Conservation (phyloP, 208 protist species). For the Leishmania lainsoni region DNA sequence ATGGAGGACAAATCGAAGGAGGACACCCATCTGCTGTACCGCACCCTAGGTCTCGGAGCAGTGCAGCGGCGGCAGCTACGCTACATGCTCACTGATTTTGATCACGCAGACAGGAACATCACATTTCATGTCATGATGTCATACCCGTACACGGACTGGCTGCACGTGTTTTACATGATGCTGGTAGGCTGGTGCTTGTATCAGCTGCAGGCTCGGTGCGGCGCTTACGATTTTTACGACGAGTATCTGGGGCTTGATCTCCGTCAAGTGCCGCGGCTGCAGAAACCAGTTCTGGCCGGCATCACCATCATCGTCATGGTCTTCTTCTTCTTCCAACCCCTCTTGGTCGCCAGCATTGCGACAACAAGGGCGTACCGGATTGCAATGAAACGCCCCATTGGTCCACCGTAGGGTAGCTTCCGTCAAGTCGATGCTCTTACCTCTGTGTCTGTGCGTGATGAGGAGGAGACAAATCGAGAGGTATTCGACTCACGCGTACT, state of each 20-base stretch:
- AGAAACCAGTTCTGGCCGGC: conserved; percentile 69
- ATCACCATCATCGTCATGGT: conserved; percentile 80
- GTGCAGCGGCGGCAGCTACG: conserved; percentile 85
- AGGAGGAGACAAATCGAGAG: not conserved
- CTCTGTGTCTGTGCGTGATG: not conserved
- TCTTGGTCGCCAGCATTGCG: conserved; percentile 82
- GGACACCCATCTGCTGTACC: conserved; percentile 74
- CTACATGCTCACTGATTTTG: conserved; percentile 88
- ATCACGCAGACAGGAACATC: conserved; percentile 75
- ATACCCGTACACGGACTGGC: conserved; percentile 90
- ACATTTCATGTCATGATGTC: conserved; percentile 91
- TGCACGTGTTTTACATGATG: conserved; percentile 85
- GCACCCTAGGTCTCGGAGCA: conserved; percentile 67
- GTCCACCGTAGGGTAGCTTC: conserved; percentile 57
- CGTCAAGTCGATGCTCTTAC: not conserved
- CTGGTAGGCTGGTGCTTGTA: conserved; percentile 72
- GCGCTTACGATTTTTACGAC: conserved; percentile 86
- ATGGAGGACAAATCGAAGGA: conserved; percentile 35
- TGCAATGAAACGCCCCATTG: conserved; percentile 75
- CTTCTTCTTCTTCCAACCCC: conserved; percentile 76
- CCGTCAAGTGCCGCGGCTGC: conserved; percentile 69
- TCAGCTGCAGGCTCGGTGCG: conserved; percentile 63
- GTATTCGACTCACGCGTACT: not conserved
- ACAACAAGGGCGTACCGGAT: conserved; percentile 86
- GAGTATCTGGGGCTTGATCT: conserved; percentile 89